These are phyloP conservation scores for Blastomyces percursus DNA, from an alignment of 2,329 filamentous ascomycete species.

Conservation along the genomic window DNA sequence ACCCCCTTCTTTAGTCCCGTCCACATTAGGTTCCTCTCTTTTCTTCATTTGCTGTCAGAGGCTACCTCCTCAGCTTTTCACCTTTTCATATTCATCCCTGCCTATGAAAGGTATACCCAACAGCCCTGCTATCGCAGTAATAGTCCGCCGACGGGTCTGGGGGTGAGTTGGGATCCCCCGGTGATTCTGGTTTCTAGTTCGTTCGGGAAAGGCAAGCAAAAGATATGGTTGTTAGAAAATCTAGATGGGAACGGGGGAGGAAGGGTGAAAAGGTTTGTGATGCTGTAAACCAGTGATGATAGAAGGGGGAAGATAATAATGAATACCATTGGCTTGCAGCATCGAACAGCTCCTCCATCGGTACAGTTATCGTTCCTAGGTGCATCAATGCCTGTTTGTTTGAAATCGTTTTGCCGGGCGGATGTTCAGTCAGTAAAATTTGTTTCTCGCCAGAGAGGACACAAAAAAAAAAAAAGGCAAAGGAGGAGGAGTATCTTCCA, in stretches of 20 bases:
- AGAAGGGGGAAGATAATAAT: not conserved
- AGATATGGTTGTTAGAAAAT: not conserved
- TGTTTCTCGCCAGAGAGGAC: not conserved
- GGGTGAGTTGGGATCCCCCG: not conserved
- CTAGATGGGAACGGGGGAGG: not conserved
- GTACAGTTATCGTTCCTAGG: constrained; percentile 10
- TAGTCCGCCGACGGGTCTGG: not conserved
- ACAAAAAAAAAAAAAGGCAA: not conserved
- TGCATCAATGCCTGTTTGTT: constrained; percentile 5
- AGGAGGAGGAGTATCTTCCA: too few species aligned
- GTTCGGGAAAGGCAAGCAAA: not conserved
- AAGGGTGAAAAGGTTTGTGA: not conserved
- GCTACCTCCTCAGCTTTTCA: not conserved
- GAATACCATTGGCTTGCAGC: constrained; percentile 10
- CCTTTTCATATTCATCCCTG: not conserved
- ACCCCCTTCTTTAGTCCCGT: not conserved
- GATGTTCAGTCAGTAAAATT: not conserved
- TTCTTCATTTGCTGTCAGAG: not conserved
- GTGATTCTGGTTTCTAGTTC: not conserved
- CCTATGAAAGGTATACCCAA: not conserved
- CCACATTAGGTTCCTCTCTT: not conserved
- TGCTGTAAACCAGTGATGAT: not conserved
- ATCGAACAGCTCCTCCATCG: constrained; percentile 6
- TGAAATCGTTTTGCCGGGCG: not conserved
- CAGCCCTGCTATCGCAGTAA: constrained; percentile 3